A percentile compares a stretch with the other conserved stretches of the same genome.
Conservation (phyloP, 208 protist genomes). For the Porcisia deanei region DNA sequence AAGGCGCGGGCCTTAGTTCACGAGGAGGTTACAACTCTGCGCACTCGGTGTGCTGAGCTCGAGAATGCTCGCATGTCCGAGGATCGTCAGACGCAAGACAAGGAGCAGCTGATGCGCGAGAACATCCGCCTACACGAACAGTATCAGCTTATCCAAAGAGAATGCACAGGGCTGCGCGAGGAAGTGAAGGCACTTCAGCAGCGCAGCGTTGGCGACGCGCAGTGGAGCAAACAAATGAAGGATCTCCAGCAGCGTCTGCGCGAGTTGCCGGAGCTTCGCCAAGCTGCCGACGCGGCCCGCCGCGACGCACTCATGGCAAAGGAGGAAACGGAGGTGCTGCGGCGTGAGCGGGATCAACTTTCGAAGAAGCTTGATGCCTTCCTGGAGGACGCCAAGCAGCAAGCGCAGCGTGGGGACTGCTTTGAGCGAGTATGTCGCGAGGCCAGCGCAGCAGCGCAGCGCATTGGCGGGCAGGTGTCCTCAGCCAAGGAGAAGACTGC, state of each 20-base stretch:
- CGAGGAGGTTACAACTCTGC: constrained; percentile 55
- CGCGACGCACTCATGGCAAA: constrained; percentile 52
- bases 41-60: constrained; percentile 41
- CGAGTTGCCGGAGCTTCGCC: constrained; percentile 62
- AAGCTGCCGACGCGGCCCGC: constrained; percentile 60
- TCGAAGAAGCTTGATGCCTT: constrained; percentile 64
- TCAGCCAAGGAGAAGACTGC: constrained; percentile 30
- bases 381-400: constrained; percentile 55
- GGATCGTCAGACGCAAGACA: constrained; percentile 49
- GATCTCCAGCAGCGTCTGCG: constrained; percentile 66
- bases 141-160: constrained; percentile 54
- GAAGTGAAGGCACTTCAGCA: constrained; percentile 36
- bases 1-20: constrained; percentile 46
- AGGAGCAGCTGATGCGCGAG: constrained; percentile 63
- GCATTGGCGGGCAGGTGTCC: constrained; percentile 49
- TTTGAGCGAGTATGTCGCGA: constrained; percentile 62
- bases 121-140: constrained; percentile 70
- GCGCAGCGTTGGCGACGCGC: constrained; percentile 28
- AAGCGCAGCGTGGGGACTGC: constrained; percentile 51
- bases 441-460: constrained; percentile 51
- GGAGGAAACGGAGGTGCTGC: constrained; percentile 66
- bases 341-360: constrained; percentile 68
- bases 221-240: constrained; percentile 53
- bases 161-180: constrained; percentile 53
- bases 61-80: constrained; percentile 33